Evolutionary conservation across 2,329 filamentous ascomycete genomes (phyloP), one percentile per base, ranked within the genome.

Genomic region (Curvularia lunata): DNA sequence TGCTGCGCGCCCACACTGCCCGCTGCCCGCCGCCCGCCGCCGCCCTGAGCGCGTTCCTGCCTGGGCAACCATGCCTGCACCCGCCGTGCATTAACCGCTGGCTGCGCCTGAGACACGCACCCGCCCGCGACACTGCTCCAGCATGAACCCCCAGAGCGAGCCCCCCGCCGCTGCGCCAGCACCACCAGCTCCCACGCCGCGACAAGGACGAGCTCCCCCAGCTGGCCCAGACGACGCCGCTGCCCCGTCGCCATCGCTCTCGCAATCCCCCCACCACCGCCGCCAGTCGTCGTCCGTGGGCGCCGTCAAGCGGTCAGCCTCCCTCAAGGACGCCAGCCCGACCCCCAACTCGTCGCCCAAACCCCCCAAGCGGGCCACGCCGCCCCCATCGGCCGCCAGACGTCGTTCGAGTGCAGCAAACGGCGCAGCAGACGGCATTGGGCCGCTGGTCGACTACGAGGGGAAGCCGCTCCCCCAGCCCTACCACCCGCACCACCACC

Each of bases 301-400:
- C 55, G 78, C 78, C 7, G 67, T 81, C 66, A 76, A 78, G 69
- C 77, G 79, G 54, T 69, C 79, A 43, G 74, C 74, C 58, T 80
- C 79, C 51, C 73, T 68, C 61, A 67, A 61, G 59, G 70, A 74
- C 66, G 57, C 40, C 40, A 23, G 5, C 30, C 4, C 30, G 1
- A 32, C 4, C 23, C 23, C 23, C 4, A 25, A 13, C 12, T 52
- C 67, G 38, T 58, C 67, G 23, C 47, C 46, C 58, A 58, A 62
- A 61, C 66, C 67, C 68, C 67, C 65, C 65, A 62, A 37, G 55
- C 66, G 54, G 55, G 54, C 65, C 66, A 69, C 70, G 67, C 68
- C 71, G 64, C 69, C 70, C 65, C 62, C 58, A 10, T 23, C 63
- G 5, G 28, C 57, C 42, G 30, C 62, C 60, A 48, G 70, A 59